phyloP scores from a whole-genome alignment of 2,329 filamentous ascomycete genomes.

The Colletotrichum spaethianum region DNA sequence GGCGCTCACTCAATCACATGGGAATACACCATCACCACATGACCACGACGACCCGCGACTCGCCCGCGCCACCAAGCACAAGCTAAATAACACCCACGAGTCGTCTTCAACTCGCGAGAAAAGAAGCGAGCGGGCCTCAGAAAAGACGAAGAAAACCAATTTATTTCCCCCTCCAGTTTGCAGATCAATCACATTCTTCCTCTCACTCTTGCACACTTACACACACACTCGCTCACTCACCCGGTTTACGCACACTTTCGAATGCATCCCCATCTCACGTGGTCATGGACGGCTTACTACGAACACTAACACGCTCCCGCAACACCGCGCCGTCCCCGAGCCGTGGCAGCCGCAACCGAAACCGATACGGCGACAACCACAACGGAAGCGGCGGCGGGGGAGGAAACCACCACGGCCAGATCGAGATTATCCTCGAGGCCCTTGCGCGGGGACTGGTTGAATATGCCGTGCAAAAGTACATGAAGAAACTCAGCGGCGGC shows the following conservation, averaged over 20 bases:
- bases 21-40: slow-evolving; percentile 26
- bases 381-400: background rate
- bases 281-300: slow-evolving; percentile 31
- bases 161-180: background rate
- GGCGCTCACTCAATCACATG: slow-evolving; percentile 24
- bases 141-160: background rate
- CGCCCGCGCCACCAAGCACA: slow-evolving; percentile 7
- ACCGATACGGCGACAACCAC: background rate
- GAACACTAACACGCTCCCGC: slow-evolving; percentile 27
- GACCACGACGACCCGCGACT: slow-evolving; percentile 19
- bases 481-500: slow-evolving; percentile 8
- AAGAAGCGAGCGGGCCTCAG: background rate
- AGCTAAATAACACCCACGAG: slow-evolving; percentile 8
- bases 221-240: background rate
- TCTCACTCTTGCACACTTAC: background rate
- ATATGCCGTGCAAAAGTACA: slow-evolving; percentile 38
- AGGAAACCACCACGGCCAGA: slow-evolving; percentile 14
- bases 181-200: background rate
- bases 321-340: slow-evolving; percentile 20
- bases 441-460: slow-evolving; percentile 35
- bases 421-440: slow-evolving; percentile 28
- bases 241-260: background rate
- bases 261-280: slow-evolving; percentile 4
- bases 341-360: slow-evolving; percentile 21
- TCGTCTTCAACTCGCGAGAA: background rate